Percentiles rank a stretch among this genome's conserved stretches.
These are phyloP conservation scores for Chrysosporium queenslandicum DNA, from an alignment of 2,329 filamentous ascomycete genomes.

Conservation along the genomic window DNA sequence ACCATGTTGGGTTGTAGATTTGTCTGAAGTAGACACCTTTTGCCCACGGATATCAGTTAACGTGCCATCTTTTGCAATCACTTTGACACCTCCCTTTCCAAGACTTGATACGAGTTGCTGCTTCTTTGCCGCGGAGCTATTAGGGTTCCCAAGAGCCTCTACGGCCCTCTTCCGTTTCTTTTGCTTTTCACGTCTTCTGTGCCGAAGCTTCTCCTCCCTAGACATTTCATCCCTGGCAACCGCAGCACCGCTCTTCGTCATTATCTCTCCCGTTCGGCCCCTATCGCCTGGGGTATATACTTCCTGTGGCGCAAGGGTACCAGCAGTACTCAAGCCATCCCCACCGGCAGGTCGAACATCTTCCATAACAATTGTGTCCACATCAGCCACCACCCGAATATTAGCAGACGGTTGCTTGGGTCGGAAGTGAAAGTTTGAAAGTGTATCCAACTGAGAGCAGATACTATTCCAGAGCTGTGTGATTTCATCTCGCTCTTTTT, in stretches of 20 bases:
- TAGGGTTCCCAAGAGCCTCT: slow-evolving; percentile 37
- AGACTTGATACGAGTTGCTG: slow-evolving; percentile 55
- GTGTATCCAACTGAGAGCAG: slow-evolving; percentile 68
- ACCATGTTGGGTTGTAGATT: slow-evolving; percentile 23
- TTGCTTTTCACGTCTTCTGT: slow-evolving; percentile 75
- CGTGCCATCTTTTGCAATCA: slow-evolving; percentile 84
- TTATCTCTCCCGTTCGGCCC: slow-evolving; percentile 57
- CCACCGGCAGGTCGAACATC: slow-evolving; percentile 80
- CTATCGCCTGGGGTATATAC: slow-evolving; percentile 73
- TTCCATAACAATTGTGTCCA: slow-evolving; percentile 88
- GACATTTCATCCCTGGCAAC: slow-evolving; percentile 77
- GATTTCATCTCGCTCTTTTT: slow-evolving; percentile 74
- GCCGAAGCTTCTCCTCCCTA: slow-evolving; percentile 70
- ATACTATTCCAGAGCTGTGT: slow-evolving; percentile 73
- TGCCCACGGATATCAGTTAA: slow-evolving; percentile 75
- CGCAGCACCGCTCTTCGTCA: slow-evolving; percentile 66
- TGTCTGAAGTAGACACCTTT: slow-evolving; percentile 44
- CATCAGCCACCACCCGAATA: slow-evolving; percentile 78
- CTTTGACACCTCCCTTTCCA: slow-evolving; percentile 77
- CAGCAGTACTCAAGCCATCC: slow-evolving; percentile 48
- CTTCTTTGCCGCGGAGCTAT: slow-evolving; percentile 37
- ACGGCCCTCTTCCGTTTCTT: slow-evolving; percentile 56
- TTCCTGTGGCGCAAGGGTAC: slow-evolving; percentile 85
- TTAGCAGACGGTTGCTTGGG: slow-evolving; percentile 73
- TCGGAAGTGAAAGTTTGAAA: slow-evolving; percentile 92